Percentiles rank a stretch among this genome's conserved stretches.
These are phyloP conservation scores for Hyphopichia homilentoma DNA, from an alignment of 805 yeast species.

Conservation along the genomic window DNA sequence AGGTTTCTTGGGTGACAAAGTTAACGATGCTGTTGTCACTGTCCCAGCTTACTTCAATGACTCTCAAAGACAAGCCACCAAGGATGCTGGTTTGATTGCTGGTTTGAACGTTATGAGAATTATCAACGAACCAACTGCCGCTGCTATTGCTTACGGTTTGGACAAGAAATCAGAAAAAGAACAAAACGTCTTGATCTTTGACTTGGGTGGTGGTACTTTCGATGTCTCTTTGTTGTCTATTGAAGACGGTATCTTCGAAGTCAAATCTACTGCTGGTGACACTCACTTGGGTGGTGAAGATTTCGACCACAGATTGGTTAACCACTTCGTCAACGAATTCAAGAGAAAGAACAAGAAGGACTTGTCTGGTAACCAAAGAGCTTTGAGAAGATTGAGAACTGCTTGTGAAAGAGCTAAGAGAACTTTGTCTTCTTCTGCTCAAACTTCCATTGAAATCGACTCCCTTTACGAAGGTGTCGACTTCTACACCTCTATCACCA, in stretches of 20 bases:
- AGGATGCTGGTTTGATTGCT: constrained; percentile 70
- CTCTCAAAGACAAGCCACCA: constrained; percentile 77
- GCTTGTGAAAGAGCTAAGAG: constrained; percentile 99
- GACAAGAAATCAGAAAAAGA: constrained; percentile 53
- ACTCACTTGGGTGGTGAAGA: constrained; percentile 89
- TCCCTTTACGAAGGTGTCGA: constrained; percentile 93
- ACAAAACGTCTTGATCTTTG: constrained; percentile 53
- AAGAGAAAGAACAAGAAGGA: constrained; percentile 98
- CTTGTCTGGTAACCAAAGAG: constrained; percentile 89
- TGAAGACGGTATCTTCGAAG: constrained; percentile 48
- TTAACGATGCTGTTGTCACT: constrained; percentile 78
- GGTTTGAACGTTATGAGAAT: constrained; percentile 74
- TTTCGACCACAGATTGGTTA: constrained; percentile 94
- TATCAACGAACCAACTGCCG: constrained; percentile 82
- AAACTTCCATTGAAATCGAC: constrained; percentile 92
- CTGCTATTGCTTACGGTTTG: constrained; percentile 55
- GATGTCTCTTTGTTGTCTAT: constrained; percentile 45
- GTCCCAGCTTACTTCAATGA: constrained; percentile 86
- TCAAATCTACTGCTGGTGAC: constrained; percentile 48
- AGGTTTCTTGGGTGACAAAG: constrained; percentile 79
- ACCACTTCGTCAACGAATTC: constrained; percentile 90
- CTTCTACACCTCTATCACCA: constrained; percentile 92
- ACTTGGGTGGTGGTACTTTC: constrained; percentile 50
- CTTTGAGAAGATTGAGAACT: constrained; percentile 96
- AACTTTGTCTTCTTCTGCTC: constrained; percentile 93